phyloP scores from a whole-genome alignment of 768 basidiomycete genomes.

The Obba rivulosa region DNA sequence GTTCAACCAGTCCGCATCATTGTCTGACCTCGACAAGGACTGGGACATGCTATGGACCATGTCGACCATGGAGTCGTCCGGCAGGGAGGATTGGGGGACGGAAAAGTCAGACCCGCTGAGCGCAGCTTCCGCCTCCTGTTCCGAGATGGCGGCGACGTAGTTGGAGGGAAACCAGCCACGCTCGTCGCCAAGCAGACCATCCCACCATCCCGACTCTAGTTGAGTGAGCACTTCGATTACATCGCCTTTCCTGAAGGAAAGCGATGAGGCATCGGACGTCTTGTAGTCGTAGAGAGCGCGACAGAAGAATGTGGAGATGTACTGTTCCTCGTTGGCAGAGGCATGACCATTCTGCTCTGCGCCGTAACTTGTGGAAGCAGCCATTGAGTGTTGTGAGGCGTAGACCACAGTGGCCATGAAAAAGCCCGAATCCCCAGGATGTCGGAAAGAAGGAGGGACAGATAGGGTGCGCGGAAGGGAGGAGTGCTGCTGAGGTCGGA shows the following conservation, averaged over 20 bases:
- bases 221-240: conserved; percentile 91
- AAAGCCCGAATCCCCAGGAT: conserved; percentile 7
- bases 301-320: conserved; percentile 73
- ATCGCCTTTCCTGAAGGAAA: conserved; percentile 83
- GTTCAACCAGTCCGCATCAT: conserved; percentile 54
- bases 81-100: conserved; percentile 11
- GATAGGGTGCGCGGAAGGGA: conserved; percentile 1
- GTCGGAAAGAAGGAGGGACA: neutral
- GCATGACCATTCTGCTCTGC: conserved; percentile 2
- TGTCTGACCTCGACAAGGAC: conserved; percentile 31
- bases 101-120: conserved; percentile 44
- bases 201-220: conserved; percentile 97
- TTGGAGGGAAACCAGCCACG: conserved; percentile 98
- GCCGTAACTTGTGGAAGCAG: conserved; percentile 7
- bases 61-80: conserved; percentile 36
- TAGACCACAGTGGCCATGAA: conserved; percentile 12
- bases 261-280: conserved; percentile 81
- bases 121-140: conserved; percentile 72
- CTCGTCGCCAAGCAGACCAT: conserved; percentile 83
- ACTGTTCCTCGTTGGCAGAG: conserved; percentile 44
- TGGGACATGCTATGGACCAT: conserved; percentile 45
- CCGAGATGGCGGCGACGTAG: conserved; percentile 76
- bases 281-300: conserved; percentile 89
- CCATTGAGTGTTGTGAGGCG: conserved; percentile 10
- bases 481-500: neutral